Evolutionary conservation across 2,329 filamentous ascomycete genomes (phyloP), one percentile per base, ranked within the genome.

Genomic region (Aspergillus fijiensis): DNA sequence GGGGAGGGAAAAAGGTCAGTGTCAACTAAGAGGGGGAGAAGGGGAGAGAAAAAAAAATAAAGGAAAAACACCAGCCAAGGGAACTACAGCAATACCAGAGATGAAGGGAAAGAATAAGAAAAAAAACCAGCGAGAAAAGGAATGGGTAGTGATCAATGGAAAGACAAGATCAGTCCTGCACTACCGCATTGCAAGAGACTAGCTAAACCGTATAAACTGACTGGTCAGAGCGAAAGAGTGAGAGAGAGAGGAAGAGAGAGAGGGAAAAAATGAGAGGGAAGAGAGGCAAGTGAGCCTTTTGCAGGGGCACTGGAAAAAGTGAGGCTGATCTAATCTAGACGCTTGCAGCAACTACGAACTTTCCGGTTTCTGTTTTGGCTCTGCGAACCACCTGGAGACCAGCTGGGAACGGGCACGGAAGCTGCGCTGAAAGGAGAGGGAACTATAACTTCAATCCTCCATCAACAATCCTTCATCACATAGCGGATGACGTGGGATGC

Each of bases 271-370:
- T 47, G 42, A 60, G 58, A 64, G 56, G 62, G 63, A 60, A 60
- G 57, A 62, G 65, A 64, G 60, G 54, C 35, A 60, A 66, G 67
- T 65, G 42, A 33, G 53, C 53, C 53, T 55, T 55, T 55, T 55
- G 53, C 53, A 55, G 53, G 53, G 27, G 42, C 53, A 47, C 42
- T 33, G 53, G 39, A 39, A 63, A 45, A 64, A 63, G 62, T 64
- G 62, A 64, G 62, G 62, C 62, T 64, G 60, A 55, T 56, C 27
- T 55, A 55, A 55, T 55, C 53, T 55, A 55, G 53, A 55, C 53
- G 53, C 45, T 55, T 55, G 53, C 53, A 55, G 53, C 59, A 55
- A 55, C 58, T 59, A 59, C 58, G 52, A 49, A 54, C 48, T 50
- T 35, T 47, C 33, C 58, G 52, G 58, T 31, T 25, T 50, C 54